Base-by-base conservation (phyloP, 176 grass and related monocot genomes). In the Eleusine coracana region DNA sequence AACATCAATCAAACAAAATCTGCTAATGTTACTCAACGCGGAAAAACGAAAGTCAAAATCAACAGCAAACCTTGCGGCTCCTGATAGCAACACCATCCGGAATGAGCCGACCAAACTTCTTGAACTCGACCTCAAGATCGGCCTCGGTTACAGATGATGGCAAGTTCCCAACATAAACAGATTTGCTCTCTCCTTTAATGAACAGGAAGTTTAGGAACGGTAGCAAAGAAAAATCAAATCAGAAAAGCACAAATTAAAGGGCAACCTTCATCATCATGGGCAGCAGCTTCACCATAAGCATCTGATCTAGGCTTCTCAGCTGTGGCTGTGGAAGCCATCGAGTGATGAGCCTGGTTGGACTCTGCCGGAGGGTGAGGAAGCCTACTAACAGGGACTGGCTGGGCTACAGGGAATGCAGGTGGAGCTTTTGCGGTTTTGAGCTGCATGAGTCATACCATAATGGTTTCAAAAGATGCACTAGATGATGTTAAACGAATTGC, bases 81-180 rank as follows among this genome's bases (percentile, higher is more conserved):
- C 94, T 88, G 79, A 97, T 92, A 48, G 94, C 92, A 90, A 97
- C 88, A 69, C 94, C 92, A 70, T 94, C 89, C 65, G 92, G 92
- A 31, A 87, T 97, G 54, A 97, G 84, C 66, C 85, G 83, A 39
- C 92, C 94, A 80, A 97, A 97, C 52, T 74, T 89, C 78, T 92
- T 97, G 87, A 97, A 97, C 83, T 94, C 89, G 5, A 64, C 82
- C 79, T 97, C 94, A 77, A 97, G 87, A 84, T 97, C 94, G 88
- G 68, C 9, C 76, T 90, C 87, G 14, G 46, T 49, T 39, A 91
- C 88, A 44, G 81, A 88, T 39, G 86, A 77, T 66, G 89, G 87
- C 34, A 97, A 83, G 48, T 97, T 97, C 27, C 91, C 87, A 72
- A 97, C 94, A 82, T 97, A 97, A 84, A 97, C 89, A 42, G 94